Conservation (phyloP, 192 early-diverging fungal genomes). For the Coemansia sp. region DNA sequence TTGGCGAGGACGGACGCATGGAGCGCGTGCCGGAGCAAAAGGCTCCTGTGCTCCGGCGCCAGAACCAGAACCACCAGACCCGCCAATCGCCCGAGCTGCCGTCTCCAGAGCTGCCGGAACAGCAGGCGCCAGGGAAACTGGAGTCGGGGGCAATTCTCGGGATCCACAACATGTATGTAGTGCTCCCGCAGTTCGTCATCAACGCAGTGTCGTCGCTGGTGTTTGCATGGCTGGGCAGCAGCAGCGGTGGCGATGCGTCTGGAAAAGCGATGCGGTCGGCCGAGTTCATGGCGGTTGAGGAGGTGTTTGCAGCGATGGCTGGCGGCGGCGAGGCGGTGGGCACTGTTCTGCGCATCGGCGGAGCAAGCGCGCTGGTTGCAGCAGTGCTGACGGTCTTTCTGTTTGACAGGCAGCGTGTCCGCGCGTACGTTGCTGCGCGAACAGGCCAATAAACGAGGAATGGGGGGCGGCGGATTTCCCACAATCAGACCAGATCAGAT, state of each 20-base stretch:
- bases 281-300: slow-evolving; percentile 41
- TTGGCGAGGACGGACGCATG: neutral
- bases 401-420: slow-evolving; percentile 43
- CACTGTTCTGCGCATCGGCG: slow-evolving; percentile 46
- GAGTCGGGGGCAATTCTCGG: slow-evolving; percentile 78
- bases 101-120: neutral
- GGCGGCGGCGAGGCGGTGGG: slow-evolving; percentile 26
- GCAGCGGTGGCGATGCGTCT: neutral
- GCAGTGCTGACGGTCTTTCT: slow-evolving; percentile 38
- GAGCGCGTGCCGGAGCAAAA: no score
- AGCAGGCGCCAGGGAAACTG: slow-evolving; percentile 7
- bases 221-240: slow-evolving; percentile 42
- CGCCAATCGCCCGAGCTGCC: neutral
- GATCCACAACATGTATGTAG: slow-evolving; percentile 97
- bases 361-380: slow-evolving; percentile 39
- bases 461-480: no score
- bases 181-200: slow-evolving; percentile 87
- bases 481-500: neutral
- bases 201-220: slow-evolving; percentile 48
- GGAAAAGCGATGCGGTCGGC: slow-evolving; percentile 25
- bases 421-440: slow-evolving; percentile 13
- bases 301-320: slow-evolving; percentile 4
- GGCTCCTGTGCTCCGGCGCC: neutral
- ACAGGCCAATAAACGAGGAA: no score
- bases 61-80: neutral